A percentile compares a stretch with the other conserved stretches of the same genome.
phyloP scores from a whole-genome alignment of 2,329 filamentous ascomycete genomes.

The Phaeoacremonium minimum region DNA sequence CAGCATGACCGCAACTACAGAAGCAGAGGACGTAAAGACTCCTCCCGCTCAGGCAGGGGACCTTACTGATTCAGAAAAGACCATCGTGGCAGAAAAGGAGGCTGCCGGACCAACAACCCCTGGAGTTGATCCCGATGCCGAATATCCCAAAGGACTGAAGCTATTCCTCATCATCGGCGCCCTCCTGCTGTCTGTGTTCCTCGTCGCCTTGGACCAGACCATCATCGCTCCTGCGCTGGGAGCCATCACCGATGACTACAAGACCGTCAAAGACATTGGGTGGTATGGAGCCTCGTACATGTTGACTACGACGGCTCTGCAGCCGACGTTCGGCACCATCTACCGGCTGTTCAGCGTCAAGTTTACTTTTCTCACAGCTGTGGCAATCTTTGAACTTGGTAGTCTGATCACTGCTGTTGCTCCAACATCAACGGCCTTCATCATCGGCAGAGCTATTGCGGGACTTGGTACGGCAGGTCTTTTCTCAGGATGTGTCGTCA shows the following conservation, averaged over 20 bases:
- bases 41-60: too few relatives aligned
- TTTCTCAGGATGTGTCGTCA: slow-evolving; percentile 44
- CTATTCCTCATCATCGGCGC: slow-evolving; percentile 35
- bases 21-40: too few relatives aligned
- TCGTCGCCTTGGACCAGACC: slow-evolving; percentile 47
- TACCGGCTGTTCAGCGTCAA: slow-evolving; percentile 48
- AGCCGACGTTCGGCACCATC: slow-evolving; percentile 44
- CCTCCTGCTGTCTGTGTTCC: slow-evolving; percentile 41
- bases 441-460: slow-evolving; percentile 46
- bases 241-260: slow-evolving; percentile 42
- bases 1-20: too few relatives aligned
- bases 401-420: slow-evolving; percentile 35
- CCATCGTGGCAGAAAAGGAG: too few relatives aligned
- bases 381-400: slow-evolving; percentile 25
- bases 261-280: slow-evolving; percentile 42
- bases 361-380: slow-evolving; percentile 32
- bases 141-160: slow-evolving; percentile 34
- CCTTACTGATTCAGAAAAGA: too few relatives aligned
- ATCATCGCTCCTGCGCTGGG: slow-evolving; percentile 49
- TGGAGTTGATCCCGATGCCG: slow-evolving; percentile 11
- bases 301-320: slow-evolving; percentile 43
- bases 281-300: slow-evolving; percentile 49
- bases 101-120: not conserved
- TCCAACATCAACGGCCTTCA: slow-evolving; percentile 41
- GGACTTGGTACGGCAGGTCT: slow-evolving; percentile 48